Conservation (phyloP, 805 yeast species). For the Gaillardinia entomophila region DNA sequence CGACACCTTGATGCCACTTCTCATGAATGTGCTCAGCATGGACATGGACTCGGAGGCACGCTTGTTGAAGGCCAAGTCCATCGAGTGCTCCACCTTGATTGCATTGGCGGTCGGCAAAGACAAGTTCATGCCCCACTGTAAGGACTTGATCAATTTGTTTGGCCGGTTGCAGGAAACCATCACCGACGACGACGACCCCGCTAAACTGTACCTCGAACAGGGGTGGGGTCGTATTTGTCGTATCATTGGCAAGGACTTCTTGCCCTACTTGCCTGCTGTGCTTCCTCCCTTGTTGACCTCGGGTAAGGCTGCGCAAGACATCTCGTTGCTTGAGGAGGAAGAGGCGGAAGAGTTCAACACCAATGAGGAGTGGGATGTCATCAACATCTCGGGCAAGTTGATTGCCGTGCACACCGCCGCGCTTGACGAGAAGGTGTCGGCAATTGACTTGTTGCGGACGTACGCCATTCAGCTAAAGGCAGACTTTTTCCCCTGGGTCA, state of each 20-base stretch:
- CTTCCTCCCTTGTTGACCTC: conserved; percentile 83
- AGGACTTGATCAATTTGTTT: conserved; percentile 66
- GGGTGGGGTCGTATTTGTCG: conserved; percentile 96
- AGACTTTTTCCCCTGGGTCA: conserved; percentile 77
- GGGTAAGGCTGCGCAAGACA: conserved; percentile 87
- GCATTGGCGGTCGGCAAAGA: conserved; percentile 94
- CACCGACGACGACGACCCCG: conserved; percentile 75
- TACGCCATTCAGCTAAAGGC: conserved; percentile 83
- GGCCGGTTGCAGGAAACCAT: conserved; percentile 62
- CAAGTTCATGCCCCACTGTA: conserved; percentile 70
- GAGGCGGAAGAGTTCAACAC: conserved; percentile 75
- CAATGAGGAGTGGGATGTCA: conserved; percentile 93
- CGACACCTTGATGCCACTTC: conserved; percentile 88
- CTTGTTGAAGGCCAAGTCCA: conserved; percentile 82
- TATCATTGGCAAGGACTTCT: conserved; percentile 76
- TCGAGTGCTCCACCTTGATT: conserved; percentile 91
- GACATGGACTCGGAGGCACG: conserved; percentile 78
- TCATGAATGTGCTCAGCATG: conserved; percentile 70
- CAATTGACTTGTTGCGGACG: conserved; percentile 79
- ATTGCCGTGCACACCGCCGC: conserved; percentile 92
- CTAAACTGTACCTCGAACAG: conserved; percentile 79
- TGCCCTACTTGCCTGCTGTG: conserved; percentile 77
- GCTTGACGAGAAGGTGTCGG: conserved; percentile 90
- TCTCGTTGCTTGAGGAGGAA: conserved; percentile 82
- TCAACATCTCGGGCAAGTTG: conserved; percentile 84